Evolutionary conservation across 2,329 filamentous ascomycete species (phyloP).

Genomic region (Aspergillus texensis): DNA sequence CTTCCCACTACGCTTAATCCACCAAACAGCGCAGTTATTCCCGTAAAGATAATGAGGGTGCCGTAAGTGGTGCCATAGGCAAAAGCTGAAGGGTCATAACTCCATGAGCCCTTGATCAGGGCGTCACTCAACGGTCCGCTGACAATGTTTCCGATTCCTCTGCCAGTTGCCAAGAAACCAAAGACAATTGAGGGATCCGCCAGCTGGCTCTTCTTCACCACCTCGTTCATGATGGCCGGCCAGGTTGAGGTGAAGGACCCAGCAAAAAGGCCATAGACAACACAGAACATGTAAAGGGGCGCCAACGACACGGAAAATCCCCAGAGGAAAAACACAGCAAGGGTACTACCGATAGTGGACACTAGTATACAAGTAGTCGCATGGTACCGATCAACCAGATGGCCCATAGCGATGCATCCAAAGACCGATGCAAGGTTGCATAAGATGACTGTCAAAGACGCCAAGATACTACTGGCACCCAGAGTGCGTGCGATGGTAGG

Average conservation of each 20-base stretch:
- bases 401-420: conserved; percentile 37
- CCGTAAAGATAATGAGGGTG: conserved; percentile 33
- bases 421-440: conserved; percentile 36
- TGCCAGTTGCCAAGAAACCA: conserved; percentile 51
- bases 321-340: conserved; percentile 52
- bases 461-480: conserved; percentile 23
- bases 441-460: conserved; percentile 34
- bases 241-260: conserved; percentile 49
- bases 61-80: conserved; percentile 34
- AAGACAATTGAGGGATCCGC: conserved; percentile 54
- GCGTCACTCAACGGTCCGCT: conserved; percentile 55
- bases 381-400: conserved; percentile 47
- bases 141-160: conserved; percentile 55
- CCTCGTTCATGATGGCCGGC: conserved; percentile 49
- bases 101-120: conserved; percentile 25
- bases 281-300: conserved; percentile 44
- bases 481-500: conserved; percentile 41
- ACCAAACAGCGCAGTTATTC: conserved; percentile 13
- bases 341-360: conserved; percentile 44
- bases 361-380: conserved; percentile 44
- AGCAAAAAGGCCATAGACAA: conserved; percentile 52
- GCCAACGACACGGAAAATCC: conserved; percentile 48
- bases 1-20: background rate
- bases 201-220: conserved; percentile 37
- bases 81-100: conserved; percentile 21